A percentile compares a stretch with the other conserved stretches of the same genome.
Evolutionary conservation across 768 basidiomycete genomes (phyloP).

Genomic region (Agaricus sinodeliciosus): DNA sequence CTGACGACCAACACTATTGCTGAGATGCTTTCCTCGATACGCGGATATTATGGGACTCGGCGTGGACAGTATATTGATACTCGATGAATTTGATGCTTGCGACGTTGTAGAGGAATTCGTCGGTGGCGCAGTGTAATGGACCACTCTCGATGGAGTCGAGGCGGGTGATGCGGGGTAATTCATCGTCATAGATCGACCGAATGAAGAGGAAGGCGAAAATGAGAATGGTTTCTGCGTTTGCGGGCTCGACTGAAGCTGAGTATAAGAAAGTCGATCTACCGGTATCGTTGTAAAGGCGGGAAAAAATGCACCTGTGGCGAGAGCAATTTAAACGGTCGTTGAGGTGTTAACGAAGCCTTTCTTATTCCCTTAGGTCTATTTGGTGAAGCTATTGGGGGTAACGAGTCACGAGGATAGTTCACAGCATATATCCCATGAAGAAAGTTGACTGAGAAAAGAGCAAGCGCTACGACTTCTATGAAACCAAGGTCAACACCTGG

Average conservation of each 20-base stretch:
- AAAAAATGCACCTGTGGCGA: slow-evolving; percentile 33
- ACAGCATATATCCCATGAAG: slow-evolving; percentile 34
- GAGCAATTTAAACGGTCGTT: slow-evolving; percentile 30
- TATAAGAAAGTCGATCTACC: neutral
- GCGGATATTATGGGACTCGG: slow-evolving; percentile 38
- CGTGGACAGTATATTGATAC: slow-evolving; percentile 26
- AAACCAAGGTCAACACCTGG: neutral
- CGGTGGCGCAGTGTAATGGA: slow-evolving; percentile 28
- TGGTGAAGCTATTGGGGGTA: slow-evolving; percentile 27
- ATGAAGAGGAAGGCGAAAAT: slow-evolving; percentile 28
- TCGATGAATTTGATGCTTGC: slow-evolving; percentile 22
- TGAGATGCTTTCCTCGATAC: slow-evolving; percentile 33
- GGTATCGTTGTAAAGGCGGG: neutral
- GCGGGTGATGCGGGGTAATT: slow-evolving; percentile 32
- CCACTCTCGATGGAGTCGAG: slow-evolving; percentile 32
- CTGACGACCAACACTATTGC: slow-evolving; percentile 32
- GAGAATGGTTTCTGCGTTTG: slow-evolving; percentile 38
- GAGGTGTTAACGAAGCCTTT: slow-evolving; percentile 22
- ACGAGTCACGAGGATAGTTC: slow-evolving; percentile 34
- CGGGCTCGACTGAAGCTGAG: slow-evolving; percentile 28
- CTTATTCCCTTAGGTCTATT: slow-evolving; percentile 21
- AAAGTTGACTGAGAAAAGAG: slow-evolving; percentile 32
- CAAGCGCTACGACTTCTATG: slow-evolving; percentile 27
- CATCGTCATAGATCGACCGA: slow-evolving; percentile 19
- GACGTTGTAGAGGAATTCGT: slow-evolving; percentile 24